Percentiles rank a stretch among this genome's conserved stretches.
These are phyloP conservation scores for Scheffersomyces parashehatae DNA, from an alignment of 1,139 yeast genomes.

Conservation along the genomic window DNA sequence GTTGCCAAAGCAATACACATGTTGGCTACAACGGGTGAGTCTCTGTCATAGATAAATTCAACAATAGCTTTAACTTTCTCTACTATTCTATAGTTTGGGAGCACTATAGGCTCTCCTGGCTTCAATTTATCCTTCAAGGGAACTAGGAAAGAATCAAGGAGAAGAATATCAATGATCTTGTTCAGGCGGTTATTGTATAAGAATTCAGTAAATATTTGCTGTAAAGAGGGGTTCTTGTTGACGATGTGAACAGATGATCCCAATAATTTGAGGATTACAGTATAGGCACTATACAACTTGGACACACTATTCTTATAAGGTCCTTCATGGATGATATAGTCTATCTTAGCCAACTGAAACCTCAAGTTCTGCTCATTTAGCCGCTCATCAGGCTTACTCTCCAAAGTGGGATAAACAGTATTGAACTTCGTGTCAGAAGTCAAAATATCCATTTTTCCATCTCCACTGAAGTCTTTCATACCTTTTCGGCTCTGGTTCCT, in stretches of 20 bases:
- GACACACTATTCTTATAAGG: conserved; percentile 1
- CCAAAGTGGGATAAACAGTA: background rate
- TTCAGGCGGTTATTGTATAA: background rate
- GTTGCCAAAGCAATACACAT: background rate
- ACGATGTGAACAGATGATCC: background rate
- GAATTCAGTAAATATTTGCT: background rate
- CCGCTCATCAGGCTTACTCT: conserved; percentile 1
- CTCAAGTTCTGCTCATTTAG: conserved; percentile 1
- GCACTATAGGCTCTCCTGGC: background rate
- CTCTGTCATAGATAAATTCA: background rate
- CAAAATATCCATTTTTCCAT: background rate
- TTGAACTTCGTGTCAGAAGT: conserved; percentile 3
- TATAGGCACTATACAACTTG: background rate
- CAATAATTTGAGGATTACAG: background rate
- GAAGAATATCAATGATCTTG: background rate
- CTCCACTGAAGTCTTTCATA: too few relatives aligned
- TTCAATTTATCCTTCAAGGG: background rate
- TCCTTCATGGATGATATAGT: conserved; percentile 5
- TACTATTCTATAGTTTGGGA: background rate
- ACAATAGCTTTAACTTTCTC: background rate
- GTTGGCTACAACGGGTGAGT: background rate
- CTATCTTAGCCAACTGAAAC: conserved; percentile 7
- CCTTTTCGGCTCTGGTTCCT: too few relatives aligned
- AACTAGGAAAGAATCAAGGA: background rate
- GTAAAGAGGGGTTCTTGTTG: background rate